Conservation (phyloP, 768 basidiomycete species). For the Sutorius australiensis region DNA sequence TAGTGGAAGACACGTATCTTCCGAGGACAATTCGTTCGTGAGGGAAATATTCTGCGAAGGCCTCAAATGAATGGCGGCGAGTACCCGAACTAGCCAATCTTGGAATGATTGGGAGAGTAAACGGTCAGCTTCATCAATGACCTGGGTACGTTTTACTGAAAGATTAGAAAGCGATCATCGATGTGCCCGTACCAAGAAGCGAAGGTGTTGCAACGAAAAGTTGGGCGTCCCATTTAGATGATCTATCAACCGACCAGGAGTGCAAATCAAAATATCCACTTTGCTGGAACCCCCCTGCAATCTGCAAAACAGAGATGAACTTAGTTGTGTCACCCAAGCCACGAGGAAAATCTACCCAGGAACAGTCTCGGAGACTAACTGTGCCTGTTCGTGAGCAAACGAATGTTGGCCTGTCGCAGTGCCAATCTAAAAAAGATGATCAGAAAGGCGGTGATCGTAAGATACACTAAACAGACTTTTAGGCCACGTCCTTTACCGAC, state of each 20-base stretch:
- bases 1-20: constrained; percentile 3
- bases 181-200: constrained; percentile 73
- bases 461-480: constrained; percentile 47
- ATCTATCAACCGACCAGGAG: constrained; percentile 93
- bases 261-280: constrained; percentile 92
- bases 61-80: constrained; percentile 63
- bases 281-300: constrained; percentile 84
- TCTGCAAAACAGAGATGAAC: constrained; percentile 34
- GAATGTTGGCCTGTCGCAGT: constrained; percentile 92
- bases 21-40: constrained; percentile 1
- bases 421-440: constrained; percentile 46
- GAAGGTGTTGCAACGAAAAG: constrained; percentile 89
- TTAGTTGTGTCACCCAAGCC: neutral
- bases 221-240: constrained; percentile 85
- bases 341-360: constrained; percentile 39
- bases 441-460: neutral
- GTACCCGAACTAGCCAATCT: constrained; percentile 85
- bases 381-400: constrained; percentile 86
- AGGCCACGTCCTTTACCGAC: constrained; percentile 81
- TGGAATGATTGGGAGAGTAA: constrained; percentile 94
- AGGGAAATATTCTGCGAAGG: constrained; percentile 1
- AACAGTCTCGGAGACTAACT: constrained; percentile 62
- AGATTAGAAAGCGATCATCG: neutral
- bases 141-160: constrained; percentile 41
- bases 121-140: constrained; percentile 98